Conservation (phyloP, 2,329 filamentous ascomycete genomes). For the Fusarium robinianum region DNA sequence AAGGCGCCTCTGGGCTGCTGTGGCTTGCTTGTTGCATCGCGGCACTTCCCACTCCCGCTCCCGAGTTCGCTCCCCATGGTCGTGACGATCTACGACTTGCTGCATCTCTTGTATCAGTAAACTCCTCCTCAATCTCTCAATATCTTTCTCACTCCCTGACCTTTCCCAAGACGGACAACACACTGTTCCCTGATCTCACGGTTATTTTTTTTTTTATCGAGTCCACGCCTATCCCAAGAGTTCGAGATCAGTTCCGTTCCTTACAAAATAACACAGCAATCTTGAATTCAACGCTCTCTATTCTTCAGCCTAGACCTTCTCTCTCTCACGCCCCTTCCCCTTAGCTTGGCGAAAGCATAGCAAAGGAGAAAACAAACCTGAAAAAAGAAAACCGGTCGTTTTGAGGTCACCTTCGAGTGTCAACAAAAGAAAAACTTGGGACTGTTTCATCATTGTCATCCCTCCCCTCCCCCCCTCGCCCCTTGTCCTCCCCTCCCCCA, state of each 20-base stretch:
- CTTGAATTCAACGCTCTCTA: constrained; percentile 3
- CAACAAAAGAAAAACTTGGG: constrained; percentile 26
- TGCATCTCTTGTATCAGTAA: too few relatives aligned
- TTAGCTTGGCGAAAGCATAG: constrained; percentile 6
- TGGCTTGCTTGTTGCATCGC: constrained; percentile 8
- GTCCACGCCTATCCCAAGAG: too few relatives aligned
- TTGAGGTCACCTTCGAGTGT: too few relatives aligned
- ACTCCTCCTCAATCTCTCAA: too few relatives aligned
- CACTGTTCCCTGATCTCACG: too few relatives aligned
- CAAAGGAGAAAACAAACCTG: neutral
- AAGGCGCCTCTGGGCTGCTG: too few relatives aligned
- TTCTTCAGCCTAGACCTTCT: neutral
- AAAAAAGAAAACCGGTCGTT: neutral
- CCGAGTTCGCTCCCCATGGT: constrained; percentile 4
- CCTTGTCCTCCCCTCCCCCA: constrained; percentile 35
- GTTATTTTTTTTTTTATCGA: too few relatives aligned
- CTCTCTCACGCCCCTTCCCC: constrained; percentile 2
- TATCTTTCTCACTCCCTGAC: too few relatives aligned
- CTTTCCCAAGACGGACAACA: too few relatives aligned
- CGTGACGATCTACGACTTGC: constrained; percentile 15
- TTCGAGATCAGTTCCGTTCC: too few relatives aligned
- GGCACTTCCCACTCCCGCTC: constrained; percentile 18
- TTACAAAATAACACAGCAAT: constrained; percentile 23
- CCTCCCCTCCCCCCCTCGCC: constrained; percentile 16
- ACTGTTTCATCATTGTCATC: constrained; percentile 30